Percentiles rank a stretch among this genome's conserved stretches.
These are phyloP conservation scores for Elsinoe fawcettii DNA, from an alignment of 2,329 filamentous ascomycete species.

Conservation along the genomic window DNA sequence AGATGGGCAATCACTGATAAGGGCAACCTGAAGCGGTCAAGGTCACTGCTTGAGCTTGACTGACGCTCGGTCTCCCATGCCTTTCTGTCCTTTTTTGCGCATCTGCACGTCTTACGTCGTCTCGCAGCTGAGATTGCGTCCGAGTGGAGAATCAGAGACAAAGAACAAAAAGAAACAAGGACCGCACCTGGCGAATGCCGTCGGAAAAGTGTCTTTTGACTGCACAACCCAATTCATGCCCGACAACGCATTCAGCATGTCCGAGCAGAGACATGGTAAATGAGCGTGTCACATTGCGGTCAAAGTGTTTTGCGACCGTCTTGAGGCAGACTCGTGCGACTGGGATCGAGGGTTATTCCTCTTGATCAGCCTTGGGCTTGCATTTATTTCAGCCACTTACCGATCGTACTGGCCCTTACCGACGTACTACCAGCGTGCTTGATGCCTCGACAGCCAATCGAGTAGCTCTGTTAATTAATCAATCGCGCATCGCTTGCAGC, in stretches of 20 bases:
- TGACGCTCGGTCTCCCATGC: not conserved
- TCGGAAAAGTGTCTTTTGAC: not conserved
- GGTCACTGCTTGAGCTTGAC: not conserved
- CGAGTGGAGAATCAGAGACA: not conserved
- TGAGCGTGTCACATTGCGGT: conserved; percentile 9
- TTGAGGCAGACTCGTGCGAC: not conserved
- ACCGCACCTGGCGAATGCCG: not conserved
- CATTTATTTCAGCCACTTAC: conserved; percentile 7
- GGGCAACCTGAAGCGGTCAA: conserved; percentile 5
- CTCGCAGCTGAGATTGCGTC: not conserved
- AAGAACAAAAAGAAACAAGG: conserved; percentile 2
- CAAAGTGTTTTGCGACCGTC: conserved; percentile 5
- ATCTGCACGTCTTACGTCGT: conserved; percentile 6
- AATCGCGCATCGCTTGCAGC: conserved; percentile 12
- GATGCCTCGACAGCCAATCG: conserved; percentile 1
- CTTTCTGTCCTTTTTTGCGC: not conserved
- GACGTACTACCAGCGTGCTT: not conserved
- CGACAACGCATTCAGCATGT: not conserved
- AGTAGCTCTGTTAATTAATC: not conserved
- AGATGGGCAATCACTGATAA: not conserved
- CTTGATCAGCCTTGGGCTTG: not conserved
- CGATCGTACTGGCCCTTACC: not conserved
- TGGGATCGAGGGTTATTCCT: not conserved
- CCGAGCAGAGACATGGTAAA: not conserved
- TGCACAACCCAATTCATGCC: not conserved